Evolutionary conservation across 495 filamentous ascomycete genomes (phyloP).

Genomic region (Bacidia rubella): DNA sequence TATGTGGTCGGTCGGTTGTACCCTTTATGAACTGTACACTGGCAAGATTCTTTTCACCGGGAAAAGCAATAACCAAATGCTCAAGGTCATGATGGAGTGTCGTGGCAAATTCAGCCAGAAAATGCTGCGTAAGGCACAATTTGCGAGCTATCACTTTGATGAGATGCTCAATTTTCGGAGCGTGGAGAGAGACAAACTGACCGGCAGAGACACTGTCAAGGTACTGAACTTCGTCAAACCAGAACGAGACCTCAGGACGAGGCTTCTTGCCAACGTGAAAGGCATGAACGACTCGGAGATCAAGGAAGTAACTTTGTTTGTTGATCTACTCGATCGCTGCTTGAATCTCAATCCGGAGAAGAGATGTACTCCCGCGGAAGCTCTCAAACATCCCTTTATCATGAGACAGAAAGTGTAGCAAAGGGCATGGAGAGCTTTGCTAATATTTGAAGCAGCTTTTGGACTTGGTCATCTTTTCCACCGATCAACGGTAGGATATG

Average conservation of each 20-base stretch:
- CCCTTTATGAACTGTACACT: slow-evolving; percentile 90
- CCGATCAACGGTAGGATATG: no score
- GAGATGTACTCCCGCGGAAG: slow-evolving; percentile 72
- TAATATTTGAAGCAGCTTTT: background rate
- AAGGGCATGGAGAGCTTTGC: background rate
- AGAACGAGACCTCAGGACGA: slow-evolving; percentile 64
- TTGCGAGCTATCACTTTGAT: slow-evolving; percentile 70
- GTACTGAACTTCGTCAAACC: slow-evolving; percentile 66
- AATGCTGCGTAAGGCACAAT: slow-evolving; percentile 63
- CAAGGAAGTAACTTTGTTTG: slow-evolving; percentile 67
- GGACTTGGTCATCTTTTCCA: no score
- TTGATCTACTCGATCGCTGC: slow-evolving; percentile 77
- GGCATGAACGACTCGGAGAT: slow-evolving; percentile 60
- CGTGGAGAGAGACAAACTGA: slow-evolving; percentile 70
- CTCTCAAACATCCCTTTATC: slow-evolving; percentile 79
- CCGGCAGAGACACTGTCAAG: slow-evolving; percentile 60
- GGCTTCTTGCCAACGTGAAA: slow-evolving; percentile 59
- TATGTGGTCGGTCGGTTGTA: slow-evolving; percentile 95
- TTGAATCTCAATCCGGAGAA: slow-evolving; percentile 88
- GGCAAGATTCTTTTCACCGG: slow-evolving; percentile 95
- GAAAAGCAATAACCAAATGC: slow-evolving; percentile 94
- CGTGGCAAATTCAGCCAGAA: slow-evolving; percentile 85
- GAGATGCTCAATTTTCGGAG: slow-evolving; percentile 77
- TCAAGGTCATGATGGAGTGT: slow-evolving; percentile 89
- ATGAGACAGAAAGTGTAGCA: slow-evolving; percentile 18